Percentiles rank a stretch among this genome's conserved stretches.
Conservation (phyloP, 176 grass and related monocot species). For the Hyparrhenia diplandra region DNA sequence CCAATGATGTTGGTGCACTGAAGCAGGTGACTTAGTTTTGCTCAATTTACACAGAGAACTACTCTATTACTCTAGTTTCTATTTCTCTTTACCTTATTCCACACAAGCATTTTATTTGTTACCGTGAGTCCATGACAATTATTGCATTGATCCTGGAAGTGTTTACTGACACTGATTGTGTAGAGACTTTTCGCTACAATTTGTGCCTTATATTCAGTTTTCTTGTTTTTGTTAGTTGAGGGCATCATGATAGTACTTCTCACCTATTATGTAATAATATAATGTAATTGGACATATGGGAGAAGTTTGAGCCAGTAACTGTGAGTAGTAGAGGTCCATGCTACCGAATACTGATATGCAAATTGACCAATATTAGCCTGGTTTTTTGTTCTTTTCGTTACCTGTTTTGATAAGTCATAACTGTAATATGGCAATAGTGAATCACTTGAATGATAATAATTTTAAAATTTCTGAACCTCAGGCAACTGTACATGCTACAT, state of each 20-base stretch:
- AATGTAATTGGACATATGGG: neutral
- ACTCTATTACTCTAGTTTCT: neutral
- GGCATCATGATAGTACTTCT: neutral
- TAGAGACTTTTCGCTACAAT: neutral
- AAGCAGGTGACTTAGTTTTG: constrained; percentile 66
- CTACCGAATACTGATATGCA: neutral
- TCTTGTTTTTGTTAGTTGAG: neutral
- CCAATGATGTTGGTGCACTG: constrained; percentile 97
- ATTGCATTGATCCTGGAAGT: neutral
- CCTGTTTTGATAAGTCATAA: neutral
- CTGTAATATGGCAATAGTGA: neutral
- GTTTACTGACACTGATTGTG: neutral
- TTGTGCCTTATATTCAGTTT: neutral
- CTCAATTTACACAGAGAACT: neutral
- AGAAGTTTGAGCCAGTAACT: no score
- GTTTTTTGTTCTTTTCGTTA: constrained; percentile 16
- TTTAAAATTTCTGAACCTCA: constrained; percentile 4
- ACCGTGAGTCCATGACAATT: neutral
- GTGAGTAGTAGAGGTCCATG: neutral
- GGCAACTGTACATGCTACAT: neutral
- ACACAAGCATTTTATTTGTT: neutral
- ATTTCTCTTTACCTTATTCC: neutral
- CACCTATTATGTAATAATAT: neutral
- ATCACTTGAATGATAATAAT: neutral
- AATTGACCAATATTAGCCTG: neutral